Conservation (phyloP, 805 yeast genomes). For the Candida adriatica region DNA sequence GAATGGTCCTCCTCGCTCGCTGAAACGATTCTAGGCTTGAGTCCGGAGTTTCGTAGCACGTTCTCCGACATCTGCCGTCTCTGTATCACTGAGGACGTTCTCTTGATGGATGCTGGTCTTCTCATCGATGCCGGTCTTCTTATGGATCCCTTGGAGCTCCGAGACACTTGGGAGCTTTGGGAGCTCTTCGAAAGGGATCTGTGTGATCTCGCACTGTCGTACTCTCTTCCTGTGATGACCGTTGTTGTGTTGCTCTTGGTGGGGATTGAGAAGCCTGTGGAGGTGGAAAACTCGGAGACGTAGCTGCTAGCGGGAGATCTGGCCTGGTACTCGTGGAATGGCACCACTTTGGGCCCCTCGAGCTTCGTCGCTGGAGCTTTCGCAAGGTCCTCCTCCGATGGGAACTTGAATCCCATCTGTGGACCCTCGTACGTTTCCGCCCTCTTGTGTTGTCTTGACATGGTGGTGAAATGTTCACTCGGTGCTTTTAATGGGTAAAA, state of each 20-base stretch:
- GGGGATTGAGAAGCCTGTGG: conserved; percentile 12
- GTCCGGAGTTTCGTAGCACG: conserved; percentile 2
- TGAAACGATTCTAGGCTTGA: conserved; percentile 1
- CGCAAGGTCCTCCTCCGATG: conserved; percentile 23
- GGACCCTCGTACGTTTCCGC: conserved; percentile 32
- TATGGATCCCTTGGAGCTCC: no score
- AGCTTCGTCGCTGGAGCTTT: not conserved
- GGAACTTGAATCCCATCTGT: conserved; percentile 34
- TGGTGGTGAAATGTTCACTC: no score
- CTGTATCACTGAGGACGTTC: conserved; percentile 5
- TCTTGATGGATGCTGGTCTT: conserved; percentile 2
- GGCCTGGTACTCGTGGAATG: conserved; percentile 15
- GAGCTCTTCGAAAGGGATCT: no score
- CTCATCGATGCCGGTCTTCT: no score
- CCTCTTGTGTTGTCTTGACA: conserved; percentile 24
- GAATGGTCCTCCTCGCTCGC: conserved; percentile 12
- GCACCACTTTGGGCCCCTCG: conserved; percentile 15
- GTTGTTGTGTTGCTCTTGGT: conserved; percentile 21
- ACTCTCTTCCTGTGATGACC: conserved; percentile 26
- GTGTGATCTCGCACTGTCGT: no score
- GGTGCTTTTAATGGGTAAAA: no score
- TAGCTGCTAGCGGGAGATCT: no score
- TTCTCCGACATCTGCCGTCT: conserved; percentile 7
- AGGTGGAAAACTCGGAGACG: no score
- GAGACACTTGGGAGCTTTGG: no score